Evolutionary conservation across 352 stramenopile genomes (phyloP).

Genomic region (Phytopythium montanum): DNA sequence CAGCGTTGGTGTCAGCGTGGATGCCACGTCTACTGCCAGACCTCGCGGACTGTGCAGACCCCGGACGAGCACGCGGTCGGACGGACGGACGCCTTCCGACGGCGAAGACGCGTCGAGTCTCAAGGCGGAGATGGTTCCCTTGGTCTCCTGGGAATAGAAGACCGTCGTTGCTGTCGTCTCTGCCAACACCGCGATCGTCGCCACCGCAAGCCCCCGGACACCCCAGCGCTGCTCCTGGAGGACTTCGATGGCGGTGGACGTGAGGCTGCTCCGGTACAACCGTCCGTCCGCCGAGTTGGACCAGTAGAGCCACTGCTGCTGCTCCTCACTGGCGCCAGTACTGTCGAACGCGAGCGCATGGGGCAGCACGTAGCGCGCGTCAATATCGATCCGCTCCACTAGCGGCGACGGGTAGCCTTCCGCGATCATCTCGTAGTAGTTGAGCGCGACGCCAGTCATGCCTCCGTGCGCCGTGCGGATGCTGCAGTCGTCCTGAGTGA

Average conservation of each 20-base stretch:
- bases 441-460: constrained; percentile 41
- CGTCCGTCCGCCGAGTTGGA: constrained; percentile 59
- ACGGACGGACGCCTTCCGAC: background rate
- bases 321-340: constrained; percentile 1
- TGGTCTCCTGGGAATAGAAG: constrained; percentile 57
- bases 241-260: constrained; percentile 32
- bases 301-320: constrained; percentile 56
- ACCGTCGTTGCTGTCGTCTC: constrained; percentile 17
- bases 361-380: constrained; percentile 27
- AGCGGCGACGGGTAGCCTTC: constrained; percentile 42
- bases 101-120: background rate
- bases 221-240: constrained; percentile 44
- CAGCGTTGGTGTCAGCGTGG: background rate
- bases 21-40: constrained; percentile 29
- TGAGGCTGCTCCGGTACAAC: constrained; percentile 62
- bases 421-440: constrained; percentile 50
- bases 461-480: constrained; percentile 42
- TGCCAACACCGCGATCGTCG: too few species aligned
- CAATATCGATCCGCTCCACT: constrained; percentile 44
- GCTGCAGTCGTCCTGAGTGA: constrained; percentile 35
- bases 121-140: constrained; percentile 40
- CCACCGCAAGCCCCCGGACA: constrained; percentile 42
- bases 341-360: constrained; percentile 47
- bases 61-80: constrained; percentile 24
- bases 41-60: constrained; percentile 48